A percentile compares a stretch with the other conserved stretches of the same genome.
phyloP scores from a whole-genome alignment of 73 alveolate species.

The Tetrahymena elliotti region DNA sequence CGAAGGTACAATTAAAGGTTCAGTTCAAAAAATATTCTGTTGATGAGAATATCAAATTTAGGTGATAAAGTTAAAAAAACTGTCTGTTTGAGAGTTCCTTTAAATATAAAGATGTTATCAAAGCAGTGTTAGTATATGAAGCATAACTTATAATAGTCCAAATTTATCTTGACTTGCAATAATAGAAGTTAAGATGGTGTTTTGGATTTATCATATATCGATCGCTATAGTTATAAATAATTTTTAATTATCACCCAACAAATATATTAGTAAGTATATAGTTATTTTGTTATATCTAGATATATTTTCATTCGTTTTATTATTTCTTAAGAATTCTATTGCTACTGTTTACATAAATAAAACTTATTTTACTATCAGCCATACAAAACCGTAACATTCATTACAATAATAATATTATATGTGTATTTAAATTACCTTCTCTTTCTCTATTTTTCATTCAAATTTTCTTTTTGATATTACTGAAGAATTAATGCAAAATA shows the following conservation, averaged over 20 bases:
- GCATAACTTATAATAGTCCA: not conserved
- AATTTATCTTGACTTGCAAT: not conserved
- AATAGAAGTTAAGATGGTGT: not conserved
- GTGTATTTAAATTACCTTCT: too few relatives aligned
- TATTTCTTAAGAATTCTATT: not conserved
- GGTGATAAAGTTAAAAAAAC: not conserved
- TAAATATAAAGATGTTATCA: too few relatives aligned
- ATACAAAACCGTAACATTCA: too few relatives aligned
- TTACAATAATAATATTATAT: too few relatives aligned
- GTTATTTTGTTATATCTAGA: not conserved
- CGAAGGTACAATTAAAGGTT: not conserved
- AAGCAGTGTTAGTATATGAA: too few relatives aligned
- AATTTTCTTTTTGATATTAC: too few relatives aligned
- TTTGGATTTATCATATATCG: not conserved
- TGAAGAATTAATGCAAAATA: too few relatives aligned
- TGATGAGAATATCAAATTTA: not conserved
- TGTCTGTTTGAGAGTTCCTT: too few relatives aligned
- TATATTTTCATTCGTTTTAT: not conserved
- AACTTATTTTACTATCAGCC: too few relatives aligned
- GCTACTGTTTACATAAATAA: not conserved
- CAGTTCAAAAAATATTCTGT: not conserved
- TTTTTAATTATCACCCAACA: not conserved
- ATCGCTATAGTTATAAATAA: not conserved
- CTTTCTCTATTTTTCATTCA: too few relatives aligned
- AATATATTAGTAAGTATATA: too few relatives aligned